A percentile compares a stretch with the other conserved stretches of the same genome.
Evolutionary conservation across 495 filamentous ascomycete species (phyloP).

Genomic region (Talaromyces ruber): DNA sequence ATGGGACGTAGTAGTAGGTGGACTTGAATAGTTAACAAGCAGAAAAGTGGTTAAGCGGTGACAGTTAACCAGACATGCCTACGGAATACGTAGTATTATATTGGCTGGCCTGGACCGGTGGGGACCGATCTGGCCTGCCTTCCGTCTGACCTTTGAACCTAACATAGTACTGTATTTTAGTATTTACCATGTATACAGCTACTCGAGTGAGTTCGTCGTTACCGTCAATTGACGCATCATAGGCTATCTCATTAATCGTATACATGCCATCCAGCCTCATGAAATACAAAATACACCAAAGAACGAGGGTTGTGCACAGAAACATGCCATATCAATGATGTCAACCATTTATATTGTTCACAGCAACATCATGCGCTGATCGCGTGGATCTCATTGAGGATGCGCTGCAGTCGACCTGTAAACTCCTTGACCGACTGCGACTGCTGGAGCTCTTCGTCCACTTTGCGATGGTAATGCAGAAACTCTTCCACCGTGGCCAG

Average conservation of each 20-base stretch:
- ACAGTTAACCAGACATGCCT: background rate
- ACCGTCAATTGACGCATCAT: no score
- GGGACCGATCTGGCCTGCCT: background rate
- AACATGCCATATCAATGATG: background rate
- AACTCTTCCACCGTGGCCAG: conserved; percentile 84
- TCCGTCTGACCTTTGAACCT: background rate
- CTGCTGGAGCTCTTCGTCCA: conserved; percentile 42
- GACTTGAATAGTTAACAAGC: background rate
- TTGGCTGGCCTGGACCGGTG: background rate
- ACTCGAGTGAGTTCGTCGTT: no score
- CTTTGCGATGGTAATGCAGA: conserved; percentile 63
- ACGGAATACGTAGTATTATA: background rate
- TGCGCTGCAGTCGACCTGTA: conserved; percentile 48
- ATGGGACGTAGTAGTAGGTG: background rate
- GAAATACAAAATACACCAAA: background rate
- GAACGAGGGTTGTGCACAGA: background rate
- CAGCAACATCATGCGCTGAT: conserved; percentile 1
- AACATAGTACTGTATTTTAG: no score
- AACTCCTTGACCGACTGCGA: conserved; percentile 38
- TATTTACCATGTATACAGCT: no score
- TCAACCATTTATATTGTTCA: background rate
- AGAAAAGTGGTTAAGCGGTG: background rate
- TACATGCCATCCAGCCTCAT: background rate
- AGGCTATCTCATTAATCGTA: background rate
- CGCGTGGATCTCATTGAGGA: conserved; percentile 27